A percentile compares a stretch with the other conserved stretches of the same genome.
phyloP scores from a whole-genome alignment of 768 basidiomycete species.

The Omphalotus guepiniiformis region DNA sequence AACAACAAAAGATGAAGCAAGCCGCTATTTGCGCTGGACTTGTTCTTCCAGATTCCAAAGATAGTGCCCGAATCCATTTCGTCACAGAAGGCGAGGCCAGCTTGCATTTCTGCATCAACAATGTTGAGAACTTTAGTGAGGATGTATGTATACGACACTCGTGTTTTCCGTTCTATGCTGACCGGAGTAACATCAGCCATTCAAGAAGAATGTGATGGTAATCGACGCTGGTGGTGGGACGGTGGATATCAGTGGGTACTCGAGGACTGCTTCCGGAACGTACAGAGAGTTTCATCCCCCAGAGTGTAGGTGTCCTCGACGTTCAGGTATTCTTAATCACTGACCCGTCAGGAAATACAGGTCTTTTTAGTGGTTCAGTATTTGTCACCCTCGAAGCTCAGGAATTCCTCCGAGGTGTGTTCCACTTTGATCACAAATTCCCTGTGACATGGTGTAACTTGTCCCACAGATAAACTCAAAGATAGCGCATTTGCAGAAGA shows the following conservation, averaged over 20 bases:
- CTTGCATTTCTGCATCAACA: slow-evolving; percentile 43
- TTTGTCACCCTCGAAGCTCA: slow-evolving; percentile 45
- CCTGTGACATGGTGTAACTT: neutral
- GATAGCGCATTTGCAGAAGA: slow-evolving; percentile 40
- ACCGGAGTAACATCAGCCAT: slow-evolving; percentile 15
- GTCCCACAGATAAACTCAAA: slow-evolving; percentile 30
- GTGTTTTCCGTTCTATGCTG: neutral
- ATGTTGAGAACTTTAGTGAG: slow-evolving; percentile 21
- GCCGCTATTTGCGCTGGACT: slow-evolving; percentile 40
- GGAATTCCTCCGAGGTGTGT: slow-evolving; percentile 34
- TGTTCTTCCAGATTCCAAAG: slow-evolving; percentile 30
- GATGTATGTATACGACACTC: slow-evolving; percentile 19
- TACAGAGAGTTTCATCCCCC: too few relatives aligned
- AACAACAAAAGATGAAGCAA: slow-evolving; percentile 39
- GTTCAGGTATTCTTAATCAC: too few relatives aligned
- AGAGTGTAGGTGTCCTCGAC: too few relatives aligned
- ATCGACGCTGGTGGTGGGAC: slow-evolving; percentile 66
- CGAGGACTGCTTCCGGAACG: slow-evolving; percentile 19
- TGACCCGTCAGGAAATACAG: too few relatives aligned
- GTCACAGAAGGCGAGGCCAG: slow-evolving; percentile 53
- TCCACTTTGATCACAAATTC: neutral
- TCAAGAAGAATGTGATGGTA: slow-evolving; percentile 43
- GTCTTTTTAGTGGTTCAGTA: slow-evolving; percentile 46
- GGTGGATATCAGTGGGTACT: slow-evolving; percentile 57
- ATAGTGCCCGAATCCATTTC: slow-evolving; percentile 35